A percentile compares a stretch with the other conserved stretches of the same genome.
These are phyloP conservation scores for Phytophthora sp. DNA, from an alignment of 352 stramenopile genomes.

Conservation along the genomic window DNA sequence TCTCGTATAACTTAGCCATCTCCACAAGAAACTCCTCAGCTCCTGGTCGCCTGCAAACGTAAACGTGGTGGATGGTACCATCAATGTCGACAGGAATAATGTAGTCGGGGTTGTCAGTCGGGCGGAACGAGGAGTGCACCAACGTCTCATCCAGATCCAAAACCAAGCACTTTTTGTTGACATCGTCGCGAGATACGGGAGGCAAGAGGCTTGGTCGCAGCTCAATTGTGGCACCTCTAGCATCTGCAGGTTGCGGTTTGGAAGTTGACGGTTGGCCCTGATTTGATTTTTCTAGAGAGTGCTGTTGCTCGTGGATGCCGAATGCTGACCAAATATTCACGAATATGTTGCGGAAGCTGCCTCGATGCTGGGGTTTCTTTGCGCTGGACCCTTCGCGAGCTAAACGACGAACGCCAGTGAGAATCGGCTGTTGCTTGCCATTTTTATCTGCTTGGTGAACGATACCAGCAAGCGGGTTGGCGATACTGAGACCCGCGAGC, in stretches of 20 bases:
- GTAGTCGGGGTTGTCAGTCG: slow-evolving; percentile 94
- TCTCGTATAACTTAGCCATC: slow-evolving; percentile 97
- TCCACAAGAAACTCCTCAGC: slow-evolving; percentile 96
- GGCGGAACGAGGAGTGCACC: slow-evolving; percentile 96
- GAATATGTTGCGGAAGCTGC: slow-evolving; percentile 71
- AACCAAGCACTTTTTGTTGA: slow-evolving; percentile 90
- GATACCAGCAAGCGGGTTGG: slow-evolving; percentile 61
- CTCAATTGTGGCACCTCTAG: slow-evolving; percentile 36
- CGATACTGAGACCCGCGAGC: slow-evolving; percentile 44
- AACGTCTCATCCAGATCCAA: slow-evolving; percentile 98
- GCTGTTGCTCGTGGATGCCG: slow-evolving; percentile 60
- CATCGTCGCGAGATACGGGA: slow-evolving; percentile 49
- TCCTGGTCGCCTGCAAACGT: slow-evolving; percentile 91
- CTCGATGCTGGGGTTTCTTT: slow-evolving; percentile 33
- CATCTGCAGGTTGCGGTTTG: slow-evolving; percentile 25
- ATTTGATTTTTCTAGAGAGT: slow-evolving; percentile 34
- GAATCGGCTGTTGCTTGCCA: slow-evolving; percentile 57
- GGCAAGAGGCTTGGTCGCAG: slow-evolving; percentile 67
- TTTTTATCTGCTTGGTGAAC: slow-evolving; percentile 72
- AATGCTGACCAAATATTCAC: slow-evolving; percentile 73
- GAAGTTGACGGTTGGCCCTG: slow-evolving; percentile 28
- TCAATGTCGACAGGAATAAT: slow-evolving; percentile 98
- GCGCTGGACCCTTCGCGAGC: slow-evolving; percentile 32
- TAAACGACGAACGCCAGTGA: slow-evolving; percentile 31
- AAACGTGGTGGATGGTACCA: slow-evolving; percentile 84